Base-by-base conservation (phyloP, 2,329 filamentous ascomycete genomes). In the Colletotrichum sp. region DNA sequence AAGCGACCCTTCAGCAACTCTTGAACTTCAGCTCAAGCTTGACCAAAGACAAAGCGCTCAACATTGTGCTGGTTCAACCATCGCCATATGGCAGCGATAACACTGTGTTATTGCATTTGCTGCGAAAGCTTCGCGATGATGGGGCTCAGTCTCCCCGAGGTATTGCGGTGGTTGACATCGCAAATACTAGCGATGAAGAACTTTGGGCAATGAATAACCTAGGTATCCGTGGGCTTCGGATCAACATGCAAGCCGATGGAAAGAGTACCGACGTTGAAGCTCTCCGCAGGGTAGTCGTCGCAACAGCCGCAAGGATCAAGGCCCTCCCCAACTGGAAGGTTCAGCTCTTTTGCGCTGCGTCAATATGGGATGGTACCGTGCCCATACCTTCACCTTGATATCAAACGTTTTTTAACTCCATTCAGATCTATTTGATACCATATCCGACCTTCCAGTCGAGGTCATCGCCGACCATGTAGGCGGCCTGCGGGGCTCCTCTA, bases 381-480 rank as follows among this genome's bases (percentile, higher is more conserved):
- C 1, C 6, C 8, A 52, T 4, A 9, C 16, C 9, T 34, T 61
- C 3, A 58, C 2, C 7, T 16, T 13, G 18, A 16, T 6, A 16
- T 12, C 18, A 58, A 32, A 48, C n/a, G 12, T 48, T 7, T 48
- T 3, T 10, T 28, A 36, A 48, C 13, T 21, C 7, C 7, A 8
- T 8, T 21, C 18, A 72, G 72, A 72, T 34, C n/a, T 72, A 0
- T 67, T 52, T 10, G 64, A 21, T 4, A 72, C 64, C 0, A 64
- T 75, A n/a, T 6, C 21, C 0, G 3, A 16, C 0, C 64, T 75
- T 3, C 64, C 73, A 7, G 73, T 73, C 8, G 34, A 60, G 2
- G 34, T 76, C 6, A 65, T 75, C 8, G 73, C 57, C n/a, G 73
- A 75, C 43, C 73, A 72, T 10, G 43, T 75, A 1, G 73, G 73